Base-by-base conservation (phyloP, 352 stramenopile genomes). In the Phytophthora agathidicida region DNA sequence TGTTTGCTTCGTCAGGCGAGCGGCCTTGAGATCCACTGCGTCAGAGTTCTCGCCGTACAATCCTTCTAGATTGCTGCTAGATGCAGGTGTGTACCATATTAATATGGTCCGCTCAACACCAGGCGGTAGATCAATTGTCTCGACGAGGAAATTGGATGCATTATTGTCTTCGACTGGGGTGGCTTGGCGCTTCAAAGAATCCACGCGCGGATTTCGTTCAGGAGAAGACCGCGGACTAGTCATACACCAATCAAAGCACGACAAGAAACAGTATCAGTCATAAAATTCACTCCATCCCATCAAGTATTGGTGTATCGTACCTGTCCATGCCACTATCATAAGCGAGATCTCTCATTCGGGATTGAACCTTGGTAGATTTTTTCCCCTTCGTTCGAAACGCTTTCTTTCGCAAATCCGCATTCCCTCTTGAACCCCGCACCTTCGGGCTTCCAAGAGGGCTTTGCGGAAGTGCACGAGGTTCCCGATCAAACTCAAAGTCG, bases 401-500 rank as follows among this genome's bases (percentile, higher is more conserved):
- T 49, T 84, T 81, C 35, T 87, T 83, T 14, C 75, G 75, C 16
- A 53, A 33, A 23, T 91, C 81, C 17, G 60, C 42, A 19, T 47
- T 57, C 4, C 62, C 66, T 66, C 65, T 75, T 9, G 48, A 59
- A 2, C 48, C 43, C 28, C 80, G 69, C 20, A 71, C 51, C 47
- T 92, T 93, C 13, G 79, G 81, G 37, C 83, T 92, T 7, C 64
- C 46, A 7, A 76, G 65, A 41, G 80, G 79, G 30, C 75, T 93
- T 54, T 74, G 67, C 14, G 69, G 50, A 16, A 75, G 60, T 19
- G 60, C 56, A 19, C 71, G 74, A 41, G 73, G 71, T 39, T 95
- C 85, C 16, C 86, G 62, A 64, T 96, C 88, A 61, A 96, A 96
- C 44, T 95, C 88, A 47, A 95, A 95, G 47, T 96, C 88, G 45